Base-by-base conservation (phyloP, 495 filamentous ascomycete species). In the Aspergillus cavernicola region DNA sequence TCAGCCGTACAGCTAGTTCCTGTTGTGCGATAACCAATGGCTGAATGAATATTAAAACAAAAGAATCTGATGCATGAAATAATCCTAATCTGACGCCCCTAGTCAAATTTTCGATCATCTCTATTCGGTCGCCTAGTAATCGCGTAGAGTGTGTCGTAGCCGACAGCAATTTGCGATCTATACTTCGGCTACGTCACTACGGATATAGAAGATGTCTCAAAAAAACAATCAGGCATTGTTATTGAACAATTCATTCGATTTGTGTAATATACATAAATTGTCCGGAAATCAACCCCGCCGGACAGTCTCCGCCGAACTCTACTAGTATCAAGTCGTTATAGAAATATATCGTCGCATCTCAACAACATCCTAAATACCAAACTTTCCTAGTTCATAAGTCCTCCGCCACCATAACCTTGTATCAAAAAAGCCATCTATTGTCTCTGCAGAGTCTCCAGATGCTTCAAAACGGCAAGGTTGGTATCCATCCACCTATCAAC, bases 401-500 rank as follows among this genome's bases (percentile, higher is more conserved):
- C 9, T 4, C 9, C 24, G 24, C 24, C 24, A 4, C 24, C 9
- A 4, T 9, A 4, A 28, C 9, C 24, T 28, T 28, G 24, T 9
- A 28, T 4, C 24, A 28, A 28, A 28, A 28, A n/a, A n/a, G n/a
- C n/a, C 9, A 28, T 19, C 66, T 66, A 69, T 53, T 74, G 64
- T 44, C 61, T 71, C 53, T 86, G 74, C 72, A 90, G 75, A 39
- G 64, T 74, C 56, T 90, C 80, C 66, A 98, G 67, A 62, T 96
- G 88, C 74, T 83, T 83, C 71, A 97, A 65, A 12, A 96, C 86
- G 16, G 85, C 69, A 42, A 87, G 65, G 71, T 92, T 91, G 46
- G 89, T 80, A 72, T 98, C 93, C 77, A 97, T 78, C 74, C 91
- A 98, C 43, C 93, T 81, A 55, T 95, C 88, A 39, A 97, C 89